Base-by-base conservation (phyloP, 306 rosid genomes). In the Glycine latifolia region DNA sequence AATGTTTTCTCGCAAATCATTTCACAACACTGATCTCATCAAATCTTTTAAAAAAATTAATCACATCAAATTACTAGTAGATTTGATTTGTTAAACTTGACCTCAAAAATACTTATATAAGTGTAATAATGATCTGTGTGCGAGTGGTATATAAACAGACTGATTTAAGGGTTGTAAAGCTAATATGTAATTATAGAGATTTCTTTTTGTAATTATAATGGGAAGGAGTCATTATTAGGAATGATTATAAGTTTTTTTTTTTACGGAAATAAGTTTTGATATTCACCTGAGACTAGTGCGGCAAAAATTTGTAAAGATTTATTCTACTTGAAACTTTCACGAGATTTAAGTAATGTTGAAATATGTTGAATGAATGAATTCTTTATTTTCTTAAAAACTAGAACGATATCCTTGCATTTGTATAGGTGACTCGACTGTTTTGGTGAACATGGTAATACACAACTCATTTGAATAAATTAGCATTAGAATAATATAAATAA, bases 171-270 rank as follows among this genome's bases (percentile, higher is more conserved):
- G 5, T 10, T 17, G 15, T 56, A n/a, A 20, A 50, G 17, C 59
- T 26, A 4, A 71, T n/a, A 49, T 31, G 61, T 26, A 71, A 70
- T 47, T 17, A 47, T 47, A 10, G 56, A 41, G 44, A 41, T 41
- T 41, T 1, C 7, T 41, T 3, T 41, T 10, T 14, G 2, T 10
- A 20, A 26, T 70, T 47, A 10, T 47, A 7, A 41, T 4, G 6
- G 44, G 75, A 52, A 72, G 4, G 49, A 52, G 63, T 71, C 77
- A 72, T 20, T 72, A 8, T 33, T 35, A 14, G 77, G 65, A 73
- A 73, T 53, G 65, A 37, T 73, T 71, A 52, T 37, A 52, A 72
- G 20, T 20, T 20, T 20, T 20, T 20, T 20, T 20, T 20, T 20
- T 20, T 20, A 20, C 20, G 20, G 20, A 20, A 20, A 20, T 20